Conservation (phyloP, 2,329 filamentous ascomycete species). For the Calonectria multiphialidica region DNA sequence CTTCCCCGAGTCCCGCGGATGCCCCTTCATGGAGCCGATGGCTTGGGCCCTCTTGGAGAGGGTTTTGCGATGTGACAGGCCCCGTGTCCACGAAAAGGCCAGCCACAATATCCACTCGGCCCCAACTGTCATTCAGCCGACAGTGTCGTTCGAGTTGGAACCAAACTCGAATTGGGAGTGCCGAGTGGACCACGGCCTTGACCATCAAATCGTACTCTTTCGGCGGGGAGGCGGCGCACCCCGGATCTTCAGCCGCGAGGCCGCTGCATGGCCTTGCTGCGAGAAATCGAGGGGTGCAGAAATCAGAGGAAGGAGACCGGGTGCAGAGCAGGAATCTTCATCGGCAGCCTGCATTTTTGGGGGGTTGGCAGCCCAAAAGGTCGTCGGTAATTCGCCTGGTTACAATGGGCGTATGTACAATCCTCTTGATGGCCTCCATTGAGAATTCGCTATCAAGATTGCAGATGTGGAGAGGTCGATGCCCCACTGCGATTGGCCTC, state of each 20-base stretch:
- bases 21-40: slow-evolving; percentile 14
- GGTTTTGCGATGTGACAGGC: slow-evolving; percentile 18
- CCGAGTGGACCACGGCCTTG: slow-evolving; percentile 30
- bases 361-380: neutral
- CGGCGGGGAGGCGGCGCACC: slow-evolving; percentile 34
- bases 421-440: slow-evolving; percentile 17
- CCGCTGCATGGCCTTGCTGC: slow-evolving; percentile 40
- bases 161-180: slow-evolving; percentile 33
- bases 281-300: slow-evolving; percentile 37
- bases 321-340: neutral
- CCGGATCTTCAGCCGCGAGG: slow-evolving; percentile 39
- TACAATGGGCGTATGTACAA: slow-evolving; percentile 25
- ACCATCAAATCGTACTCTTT: slow-evolving; percentile 24
- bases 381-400: slow-evolving; percentile 16
- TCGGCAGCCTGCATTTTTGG: neutral
- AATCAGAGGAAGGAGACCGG: slow-evolving; percentile 11
- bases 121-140: slow-evolving; percentile 40
- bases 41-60: slow-evolving; percentile 7
- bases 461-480: slow-evolving; percentile 35
- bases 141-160: slow-evolving; percentile 29
- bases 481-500: slow-evolving; percentile 35
- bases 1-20: slow-evolving; percentile 20
- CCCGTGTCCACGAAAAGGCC: slow-evolving; percentile 30
- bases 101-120: slow-evolving; percentile 33
- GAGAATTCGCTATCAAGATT: slow-evolving; percentile 39